Base-by-base conservation (phyloP, 495 filamentous ascomycete genomes). In the Jackrogersella minutella region DNA sequence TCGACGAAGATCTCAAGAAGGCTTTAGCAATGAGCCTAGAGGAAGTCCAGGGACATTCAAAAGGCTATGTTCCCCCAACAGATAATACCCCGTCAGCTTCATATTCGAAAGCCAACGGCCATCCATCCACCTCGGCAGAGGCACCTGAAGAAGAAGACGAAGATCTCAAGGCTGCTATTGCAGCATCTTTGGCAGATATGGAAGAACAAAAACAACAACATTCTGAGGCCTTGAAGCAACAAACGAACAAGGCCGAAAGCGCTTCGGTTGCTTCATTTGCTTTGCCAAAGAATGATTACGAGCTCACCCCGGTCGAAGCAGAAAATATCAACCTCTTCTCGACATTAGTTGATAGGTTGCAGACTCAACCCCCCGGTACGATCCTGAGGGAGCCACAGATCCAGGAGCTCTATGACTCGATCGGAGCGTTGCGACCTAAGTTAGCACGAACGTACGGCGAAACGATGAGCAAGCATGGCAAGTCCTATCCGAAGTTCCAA, bases 381-480 rank as follows among this genome's bases (percentile, higher is more conserved):
- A 97, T 99, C 49, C 77, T 99, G 24, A 83, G 95, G 56, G 96
- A 99, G 69, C 95, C 95, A 5, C 94, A 97, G 70, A 99, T 99
- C 39, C 95, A 99, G 74, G 95, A 99, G 77, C 81, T 99, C 6
- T 99, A 99, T 73, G 96, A 98, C 63, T 95, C 93, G 72, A 97
- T 99, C 68, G 93, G 96, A 10, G 79, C 91, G 2, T 81, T 99
- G 60, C 87, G 95, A 47, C 95, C 95, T 1, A 99, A 99, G 77
- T 81, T 99, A 53, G 96, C 96, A 13, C 86, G 95, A 55, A 97
- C 94, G 6, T 98, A 97, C 78, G 95, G 95, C 34, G 95, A 99
- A 78, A 98, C 95, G 0, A 98, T 98, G 95, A 98, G 94, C 84
- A 99, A 98, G 77, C 95, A 98, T 76, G 94, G 93, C 92, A 81